Evolutionary conservation across 345 rosid species (phyloP).

Genomic region (Gossypium sturtianum): DNA sequence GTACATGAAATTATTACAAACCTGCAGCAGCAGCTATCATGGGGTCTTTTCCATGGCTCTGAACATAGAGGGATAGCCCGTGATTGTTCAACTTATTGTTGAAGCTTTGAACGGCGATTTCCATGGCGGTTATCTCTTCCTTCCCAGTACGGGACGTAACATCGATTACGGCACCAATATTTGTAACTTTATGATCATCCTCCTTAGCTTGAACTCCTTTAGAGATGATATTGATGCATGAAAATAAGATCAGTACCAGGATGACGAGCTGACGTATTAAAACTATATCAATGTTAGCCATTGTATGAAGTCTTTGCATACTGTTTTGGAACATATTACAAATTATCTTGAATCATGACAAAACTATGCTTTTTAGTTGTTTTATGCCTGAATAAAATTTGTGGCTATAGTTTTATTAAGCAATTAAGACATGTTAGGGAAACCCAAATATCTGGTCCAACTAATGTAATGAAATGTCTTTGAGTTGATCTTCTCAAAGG

Average conservation of each 20-base stretch:
- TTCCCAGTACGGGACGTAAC: constrained; percentile 24
- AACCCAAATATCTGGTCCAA: neutral
- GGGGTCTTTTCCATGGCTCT: constrained; percentile 20
- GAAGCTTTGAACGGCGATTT: constrained; percentile 32
- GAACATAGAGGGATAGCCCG: constrained; percentile 25
- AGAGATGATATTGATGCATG: neutral
- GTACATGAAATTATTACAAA: neutral
- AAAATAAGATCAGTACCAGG: neutral
- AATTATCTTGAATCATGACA: neutral
- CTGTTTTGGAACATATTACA: neutral
- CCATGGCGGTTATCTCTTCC: constrained; percentile 37
- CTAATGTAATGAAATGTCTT: neutral
- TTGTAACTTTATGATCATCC: neutral
- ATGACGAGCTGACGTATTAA: neutral
- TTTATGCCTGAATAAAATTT: neutral
- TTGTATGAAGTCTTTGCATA: neutral
- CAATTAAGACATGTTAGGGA: neutral
- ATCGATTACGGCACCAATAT: constrained; percentile 42
- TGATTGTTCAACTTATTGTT: constrained; percentile 11
- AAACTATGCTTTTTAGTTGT: no score
- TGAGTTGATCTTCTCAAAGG: neutral
- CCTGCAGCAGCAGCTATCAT: constrained; percentile 31
- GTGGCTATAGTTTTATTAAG: neutral
- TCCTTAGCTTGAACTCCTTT: neutral
- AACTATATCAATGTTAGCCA: neutral